Conservation (phyloP, 2,329 filamentous ascomycete genomes). For the Penicillium concentricum region DNA sequence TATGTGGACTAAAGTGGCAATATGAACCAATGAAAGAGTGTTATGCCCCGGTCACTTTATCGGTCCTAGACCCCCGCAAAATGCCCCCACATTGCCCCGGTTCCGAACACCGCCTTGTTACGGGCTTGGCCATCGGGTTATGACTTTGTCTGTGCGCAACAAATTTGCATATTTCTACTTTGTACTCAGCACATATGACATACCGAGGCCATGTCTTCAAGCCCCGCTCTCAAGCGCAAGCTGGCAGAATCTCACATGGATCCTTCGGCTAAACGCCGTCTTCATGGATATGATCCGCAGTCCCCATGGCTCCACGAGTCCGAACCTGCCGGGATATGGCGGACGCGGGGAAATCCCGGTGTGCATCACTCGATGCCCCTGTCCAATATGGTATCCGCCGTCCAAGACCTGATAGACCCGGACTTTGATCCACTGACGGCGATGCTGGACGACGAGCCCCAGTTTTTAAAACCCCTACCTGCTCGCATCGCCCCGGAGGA, state of each 20-base stretch:
- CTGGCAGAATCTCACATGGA: slow-evolving; percentile 20
- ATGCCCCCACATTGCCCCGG: slow-evolving; percentile 19
- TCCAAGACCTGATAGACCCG: slow-evolving; percentile 40
- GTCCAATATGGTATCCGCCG: slow-evolving; percentile 39
- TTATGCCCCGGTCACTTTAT: too few relatives aligned
- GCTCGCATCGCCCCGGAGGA: slow-evolving; percentile 73
- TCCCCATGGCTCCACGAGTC: slow-evolving; percentile 33
- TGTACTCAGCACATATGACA: neutral
- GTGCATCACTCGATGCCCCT: slow-evolving; percentile 34
- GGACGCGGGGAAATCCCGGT: slow-evolving; percentile 29
- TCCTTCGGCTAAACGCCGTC: slow-evolving; percentile 23
- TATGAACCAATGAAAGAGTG: too few relatives aligned
- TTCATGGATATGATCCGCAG: slow-evolving; percentile 30
- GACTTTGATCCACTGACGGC: slow-evolving; percentile 41
- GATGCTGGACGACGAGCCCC: slow-evolving; percentile 42
- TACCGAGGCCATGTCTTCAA: slow-evolving; percentile 18
- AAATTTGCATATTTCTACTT: neutral
- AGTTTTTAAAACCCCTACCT: slow-evolving; percentile 76
- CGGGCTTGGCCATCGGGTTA: neutral
- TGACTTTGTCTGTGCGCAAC: neutral
- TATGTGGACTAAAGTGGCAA: too few relatives aligned
- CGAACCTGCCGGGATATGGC: slow-evolving; percentile 27
- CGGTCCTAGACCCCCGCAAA: slow-evolving; percentile 5
- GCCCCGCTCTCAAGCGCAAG: slow-evolving; percentile 29
- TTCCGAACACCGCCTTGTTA: slow-evolving; percentile 29